Evolutionary conservation across 805 yeast species (phyloP), one percentile per base, ranked within the genome.

Genomic region (Teunomyces panamensis): DNA sequence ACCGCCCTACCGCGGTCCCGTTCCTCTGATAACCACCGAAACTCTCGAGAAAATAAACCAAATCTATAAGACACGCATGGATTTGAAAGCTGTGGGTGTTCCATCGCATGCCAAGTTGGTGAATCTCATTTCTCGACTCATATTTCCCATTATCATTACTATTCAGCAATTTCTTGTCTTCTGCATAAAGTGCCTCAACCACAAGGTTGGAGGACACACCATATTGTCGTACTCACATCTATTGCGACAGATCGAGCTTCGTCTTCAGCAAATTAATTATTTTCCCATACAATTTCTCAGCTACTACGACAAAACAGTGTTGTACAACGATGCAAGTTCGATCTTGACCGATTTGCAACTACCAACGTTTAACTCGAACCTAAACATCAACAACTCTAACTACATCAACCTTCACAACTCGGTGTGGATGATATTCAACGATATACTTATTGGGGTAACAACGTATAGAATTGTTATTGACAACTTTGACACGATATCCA

Each of bases 351-450:
- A 61, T 44, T 58, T 67, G 20, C 60, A 64, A 35, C 56, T 71
- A 11, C 74, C 76, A 1, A 56, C 63, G 7, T 63, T 65, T 44
- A 71, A 72, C 49, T 58, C 64, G 11, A 59, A 66, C 47, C 56
- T 69, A 47, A 73, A 73, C 52, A 65, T 67, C 52, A 65, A 71
- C 49, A 73, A 73, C 50, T 71, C 77, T 36, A 70, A 85, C 60
- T 87, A 87, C 57, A 87, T 87, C 56, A 75, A 84, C 49, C 80
- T 92, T 51, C 89, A 89, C 71, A 95, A 95, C 58, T 84, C 91
- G 1, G 51, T 91, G 1, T 94, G 98, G 98, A 71, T 94, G 13
- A 84, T 89, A 0, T 64, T 83, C 4, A 92, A 94, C 63, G 99
- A 94, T 63, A 62, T 87, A 5, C 73, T 91, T 0, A 62, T 91